Base-by-base conservation (phyloP, 805 yeast genomes). In the Lipomyces orientalis region DNA sequence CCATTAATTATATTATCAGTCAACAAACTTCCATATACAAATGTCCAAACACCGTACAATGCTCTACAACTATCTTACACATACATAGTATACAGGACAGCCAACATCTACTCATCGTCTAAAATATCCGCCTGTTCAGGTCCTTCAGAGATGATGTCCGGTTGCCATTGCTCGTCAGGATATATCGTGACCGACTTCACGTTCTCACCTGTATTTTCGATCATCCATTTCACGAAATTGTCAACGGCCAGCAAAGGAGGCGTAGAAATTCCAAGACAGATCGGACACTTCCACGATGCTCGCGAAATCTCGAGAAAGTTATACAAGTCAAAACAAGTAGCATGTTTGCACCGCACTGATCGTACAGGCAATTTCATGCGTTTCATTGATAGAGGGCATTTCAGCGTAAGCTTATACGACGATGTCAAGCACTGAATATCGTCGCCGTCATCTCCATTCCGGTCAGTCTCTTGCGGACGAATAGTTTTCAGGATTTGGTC, bases 191-290 rank as follows among this genome's bases (percentile, higher is more conserved):
- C n/a, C n/a, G 34, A 10, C 34, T 10, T n/a, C 16, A 56, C 60
- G 5, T 22, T 35, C n/a, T 22, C 39, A 29, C 2, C 10, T 1
- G 58, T 60, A 10, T 49, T 16, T 29, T 43, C 58, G 19, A 63
- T 22, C 35, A 59, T 19, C 51, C 56, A 63, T 29, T 31, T 31
- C 29, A 58, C 62, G 4, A 63, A 58, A 10, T 49, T 97, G 25
- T 63, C 61, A 16, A 63, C 54, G 16, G 51, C 31, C 52, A 63
- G 46, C 19, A 14, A 19, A 12, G 19, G 39, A 6, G 64, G 64
- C 16, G 46, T 19, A 25, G 60, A 55, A 8, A 54, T 14, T 7
- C 29, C 55, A 3, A 61, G 52, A 19, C 64, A 61, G 49, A 61
- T 55, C 16, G 64, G 64, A 46, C 64, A 61, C 46, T 43, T 54